These are phyloP conservation scores for Breviolum minutum DNA, from an alignment of 73 alveolate genomes.

Conservation along the genomic window DNA sequence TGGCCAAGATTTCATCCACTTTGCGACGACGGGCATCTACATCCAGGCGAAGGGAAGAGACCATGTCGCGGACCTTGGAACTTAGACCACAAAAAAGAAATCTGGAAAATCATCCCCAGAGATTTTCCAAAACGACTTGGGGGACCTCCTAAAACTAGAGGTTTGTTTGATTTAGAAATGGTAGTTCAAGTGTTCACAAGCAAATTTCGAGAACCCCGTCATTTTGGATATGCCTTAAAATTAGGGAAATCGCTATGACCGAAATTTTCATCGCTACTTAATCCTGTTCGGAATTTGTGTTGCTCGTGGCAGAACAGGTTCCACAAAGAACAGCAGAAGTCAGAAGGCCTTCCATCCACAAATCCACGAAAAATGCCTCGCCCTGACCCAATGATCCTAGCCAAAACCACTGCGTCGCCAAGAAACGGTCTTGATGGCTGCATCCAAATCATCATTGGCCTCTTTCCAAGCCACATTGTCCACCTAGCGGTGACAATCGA, in stretches of 20 bases:
- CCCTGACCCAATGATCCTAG: too few species aligned
- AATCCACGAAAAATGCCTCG: too few species aligned
- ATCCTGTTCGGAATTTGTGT: too few species aligned
- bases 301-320: too few species aligned
- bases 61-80: slow-evolving; percentile 86
- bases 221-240: too few species aligned
- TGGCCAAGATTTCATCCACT: slow-evolving; percentile 92
- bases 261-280: too few species aligned
- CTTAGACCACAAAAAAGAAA: neutral
- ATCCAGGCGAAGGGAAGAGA: slow-evolving; percentile 83
- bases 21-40: slow-evolving; percentile 94
- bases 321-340: too few species aligned
- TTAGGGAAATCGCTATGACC: too few species aligned
- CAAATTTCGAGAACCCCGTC: too few species aligned
- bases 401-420: neutral
- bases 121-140: neutral
- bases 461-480: slow-evolving; percentile 95
- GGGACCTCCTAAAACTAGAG: neutral
- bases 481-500: neutral
- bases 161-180: too few species aligned
- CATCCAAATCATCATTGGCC: slow-evolving; percentile 91
- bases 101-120: neutral
- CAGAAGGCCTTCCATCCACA: too few species aligned
- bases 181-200: too few species aligned
- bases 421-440: slow-evolving; percentile 68